Base-by-base conservation (phyloP, 2,329 filamentous ascomycete genomes). In the Penicillium sp. region DNA sequence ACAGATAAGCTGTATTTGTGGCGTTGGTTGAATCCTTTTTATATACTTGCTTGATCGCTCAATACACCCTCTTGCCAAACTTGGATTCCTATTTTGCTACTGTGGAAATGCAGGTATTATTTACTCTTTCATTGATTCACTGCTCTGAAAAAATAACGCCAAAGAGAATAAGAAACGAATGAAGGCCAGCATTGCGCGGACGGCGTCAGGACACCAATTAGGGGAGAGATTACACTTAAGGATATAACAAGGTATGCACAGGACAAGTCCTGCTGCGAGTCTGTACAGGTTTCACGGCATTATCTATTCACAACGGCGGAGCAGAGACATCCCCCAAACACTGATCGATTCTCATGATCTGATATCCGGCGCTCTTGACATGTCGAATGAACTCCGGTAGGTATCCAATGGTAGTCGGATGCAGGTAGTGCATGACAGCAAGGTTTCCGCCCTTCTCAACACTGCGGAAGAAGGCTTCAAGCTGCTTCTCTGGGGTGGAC, bases 371-470 rank as follows among this genome's bases (percentile, higher is more conserved):
- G 16, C 73, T 76, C 76, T 86, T 88, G 26, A 86, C 85, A 58
- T 85, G 80, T 62, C 76, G 76, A 68, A 89, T 89, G 64, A 89
- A 86, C 71, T 88, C 78, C 49, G 79, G 75, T 40, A 89, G 77
- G 67, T 88, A 88, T 56, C 75, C 72, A 14, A 89, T 85, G 1
- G 87, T 89, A 44, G 78, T 81, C 42, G 83, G 79, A 68, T 85
- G 86, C 35, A 89, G 72, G 69, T 88, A 89, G 71, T 89, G 87
- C 80, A 89, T 82, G 13, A 89, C 87, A 0, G 87, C 84, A 48
- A 89, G 73, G 60, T 81, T 80, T 1, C 86, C 86, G 1, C 86
- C 86, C 64, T 81, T 83, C 24, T 77, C 76, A 3, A 89, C 79
- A 66, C 87, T 85, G 4, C 82, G 78, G 67, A 83, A 79, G 73